Percentiles rank a stretch among this genome's conserved stretches.
phyloP scores from a whole-genome alignment of 108 stramenopile genomes.

The Aurantiochytrium sp. region DNA sequence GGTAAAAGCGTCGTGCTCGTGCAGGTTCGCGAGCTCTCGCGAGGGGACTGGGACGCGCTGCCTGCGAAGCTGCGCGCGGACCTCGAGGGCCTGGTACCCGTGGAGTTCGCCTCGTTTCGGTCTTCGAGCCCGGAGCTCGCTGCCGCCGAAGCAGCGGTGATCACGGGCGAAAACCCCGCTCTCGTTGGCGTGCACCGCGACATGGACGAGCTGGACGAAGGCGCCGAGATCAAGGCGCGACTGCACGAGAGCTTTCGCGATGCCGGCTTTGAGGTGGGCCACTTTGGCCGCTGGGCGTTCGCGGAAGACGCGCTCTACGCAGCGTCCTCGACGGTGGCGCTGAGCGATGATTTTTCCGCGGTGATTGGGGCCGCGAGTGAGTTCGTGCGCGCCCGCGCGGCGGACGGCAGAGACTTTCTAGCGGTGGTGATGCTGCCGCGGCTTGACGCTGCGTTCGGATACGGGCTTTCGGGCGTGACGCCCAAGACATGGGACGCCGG shows the following conservation, averaged over 20 bases:
- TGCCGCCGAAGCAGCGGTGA: neutral
- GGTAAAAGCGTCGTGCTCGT: neutral
- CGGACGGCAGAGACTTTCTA: neutral
- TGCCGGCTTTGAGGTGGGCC: neutral
- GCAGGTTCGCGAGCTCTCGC: neutral
- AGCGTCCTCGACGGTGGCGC: neutral
- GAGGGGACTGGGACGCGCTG: neutral
- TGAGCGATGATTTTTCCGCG: neutral
- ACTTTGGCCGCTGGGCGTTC: constrained; percentile 22
- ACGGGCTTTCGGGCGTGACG: neutral
- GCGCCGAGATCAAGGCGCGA: neutral
- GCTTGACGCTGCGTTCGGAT: neutral
- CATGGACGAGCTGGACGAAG: neutral
- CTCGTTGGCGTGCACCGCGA: neutral
- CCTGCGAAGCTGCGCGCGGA: neutral
- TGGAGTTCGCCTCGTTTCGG: neutral
- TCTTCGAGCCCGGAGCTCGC: neutral
- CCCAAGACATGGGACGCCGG: neutral
- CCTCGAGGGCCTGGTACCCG: neutral
- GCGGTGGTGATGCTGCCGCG: neutral
- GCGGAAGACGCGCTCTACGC: neutral
- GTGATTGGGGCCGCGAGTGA: neutral
- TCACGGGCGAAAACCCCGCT: neutral
- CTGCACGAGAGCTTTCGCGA: neutral
- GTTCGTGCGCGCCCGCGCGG: neutral